phyloP scores from a whole-genome alignment of 2,329 filamentous ascomycete species.

The Aspergillus aculeatus region DNA sequence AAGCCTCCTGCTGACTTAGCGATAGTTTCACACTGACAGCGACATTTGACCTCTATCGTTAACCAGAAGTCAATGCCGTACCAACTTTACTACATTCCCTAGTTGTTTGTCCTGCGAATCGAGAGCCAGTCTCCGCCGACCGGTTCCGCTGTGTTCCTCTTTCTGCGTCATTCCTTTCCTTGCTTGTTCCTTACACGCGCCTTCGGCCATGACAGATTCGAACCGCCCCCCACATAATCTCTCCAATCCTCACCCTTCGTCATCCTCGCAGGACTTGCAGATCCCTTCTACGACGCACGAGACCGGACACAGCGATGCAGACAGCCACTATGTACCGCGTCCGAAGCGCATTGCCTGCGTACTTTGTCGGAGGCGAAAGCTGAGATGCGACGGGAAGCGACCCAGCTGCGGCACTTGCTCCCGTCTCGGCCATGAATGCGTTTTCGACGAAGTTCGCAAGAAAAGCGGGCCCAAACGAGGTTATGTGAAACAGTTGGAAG shows the following conservation, averaged over 20 bases:
- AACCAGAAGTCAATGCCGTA: neutral
- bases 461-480: conserved; percentile 94
- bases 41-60: too few species aligned
- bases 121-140: neutral
- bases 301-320: conserved; percentile 42
- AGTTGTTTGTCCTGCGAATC: neutral
- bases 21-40: neutral
- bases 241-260: conserved; percentile 29
- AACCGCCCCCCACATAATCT: conserved; percentile 56
- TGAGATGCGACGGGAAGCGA: conserved; percentile 81
- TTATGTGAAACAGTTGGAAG: conserved; percentile 91
- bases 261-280: conserved; percentile 25
- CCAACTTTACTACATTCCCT: neutral
- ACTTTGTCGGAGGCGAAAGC: conserved; percentile 86
- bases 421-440: conserved; percentile 80
- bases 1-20: neutral
- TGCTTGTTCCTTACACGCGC: conserved; percentile 6
- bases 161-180: neutral
- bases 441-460: conserved; percentile 87
- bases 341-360: conserved; percentile 95
- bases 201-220: conserved; percentile 47
- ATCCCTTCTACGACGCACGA: conserved; percentile 23
- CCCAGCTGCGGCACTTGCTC: conserved; percentile 88
- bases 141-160: neutral
- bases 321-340: conserved; percentile 64